Base-by-base conservation (phyloP, 1,284 basidiomycete species). In the Pseudozyma flocculosa region DNA sequence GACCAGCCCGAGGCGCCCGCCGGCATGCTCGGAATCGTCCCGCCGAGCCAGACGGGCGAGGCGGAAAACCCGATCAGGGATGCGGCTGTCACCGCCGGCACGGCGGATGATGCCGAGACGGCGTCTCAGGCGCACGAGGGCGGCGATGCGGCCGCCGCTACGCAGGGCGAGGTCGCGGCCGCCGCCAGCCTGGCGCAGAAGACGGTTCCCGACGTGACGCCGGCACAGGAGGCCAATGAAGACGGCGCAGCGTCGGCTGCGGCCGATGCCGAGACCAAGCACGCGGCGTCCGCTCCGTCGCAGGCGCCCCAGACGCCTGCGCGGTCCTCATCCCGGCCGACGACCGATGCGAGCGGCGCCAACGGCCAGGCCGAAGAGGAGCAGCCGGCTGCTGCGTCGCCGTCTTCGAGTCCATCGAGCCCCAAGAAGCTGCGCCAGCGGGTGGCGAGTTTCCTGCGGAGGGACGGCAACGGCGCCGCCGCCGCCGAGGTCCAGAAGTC, bases 21-120 rank as follows among this genome's bases (percentile, higher is more conserved):
- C 13, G 59, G 63, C 8, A 32, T 67, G 53, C 63, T 67, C 24
- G 63, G 63, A 17, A 47, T 67, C 26, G 55, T 67, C 17, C 63
- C 63, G n/a, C 59, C 56, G 14, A 46, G 47, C 8, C 46, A 56
- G 15, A 52, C 60, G 13, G 63, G 62, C 13, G 62, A 65, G 48
- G 43, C 54, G 1, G 48, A 61, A 15, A 61, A 61, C 21, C 53
- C 63, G 34, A 45, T 62, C 18, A 43, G 24, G 23, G 29, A 10
- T 13, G 29, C 15, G 21, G 18, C 32, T 9, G 39, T 24, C 8
- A 43, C 32, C 24, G 43, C 19, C 34, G 37, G 15, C 17, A 38
- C 14, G 26, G 34, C 39, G 38, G 18, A 43, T 1, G 57, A 54
- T 4, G 53, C 30, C 3, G 45, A 17, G 13, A 15, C 32, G 15